These are phyloP conservation scores for Nakaseomyces uthaithaninus DNA, from an alignment of 1,139 yeast genomes.

Conservation along the genomic window DNA sequence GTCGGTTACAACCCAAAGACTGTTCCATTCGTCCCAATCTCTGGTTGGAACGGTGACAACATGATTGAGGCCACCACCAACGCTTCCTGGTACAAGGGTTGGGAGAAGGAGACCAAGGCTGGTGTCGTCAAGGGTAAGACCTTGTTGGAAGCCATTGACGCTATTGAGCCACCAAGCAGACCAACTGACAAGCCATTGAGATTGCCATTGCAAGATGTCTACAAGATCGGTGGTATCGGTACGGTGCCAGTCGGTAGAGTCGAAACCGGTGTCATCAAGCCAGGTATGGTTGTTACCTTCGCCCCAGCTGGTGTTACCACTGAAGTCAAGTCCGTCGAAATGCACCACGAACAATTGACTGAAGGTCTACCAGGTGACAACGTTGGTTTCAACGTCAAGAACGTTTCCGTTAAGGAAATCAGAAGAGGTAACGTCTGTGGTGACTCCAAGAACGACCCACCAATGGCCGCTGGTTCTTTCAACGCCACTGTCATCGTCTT, in stretches of 20 bases:
- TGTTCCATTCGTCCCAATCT: conserved; percentile 89
- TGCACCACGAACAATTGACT: conserved; percentile 83
- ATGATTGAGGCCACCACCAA: conserved; percentile 76
- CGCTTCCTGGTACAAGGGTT: conserved; percentile 91
- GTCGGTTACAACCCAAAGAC: conserved; percentile 90
- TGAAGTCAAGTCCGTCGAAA: conserved; percentile 88
- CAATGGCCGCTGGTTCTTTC: conserved; percentile 75
- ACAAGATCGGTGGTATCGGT: conserved; percentile 80
- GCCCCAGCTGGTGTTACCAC: conserved; percentile 93
- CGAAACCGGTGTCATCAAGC: conserved; percentile 86
- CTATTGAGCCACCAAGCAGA: conserved; percentile 78
- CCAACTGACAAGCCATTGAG: conserved; percentile 88
- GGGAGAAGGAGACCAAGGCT: conserved; percentile 78
- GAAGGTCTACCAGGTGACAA: conserved; percentile 93
- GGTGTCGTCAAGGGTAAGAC: conserved; percentile 79
- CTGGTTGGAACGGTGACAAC: conserved; percentile 95
- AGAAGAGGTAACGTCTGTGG: conserved; percentile 95
- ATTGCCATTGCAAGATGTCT: conserved; percentile 78
- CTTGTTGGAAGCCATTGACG: conserved; percentile 78
- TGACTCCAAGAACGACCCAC: conserved; percentile 94
- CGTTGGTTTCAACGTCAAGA: conserved; percentile 92
- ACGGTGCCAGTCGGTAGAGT: conserved; percentile 94
- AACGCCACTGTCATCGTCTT: conserved; percentile 82
- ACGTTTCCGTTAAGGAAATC: conserved; percentile 87
- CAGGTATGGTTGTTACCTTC: conserved; percentile 84